Base-by-base conservation (phyloP, 768 basidiomycete genomes). In the Glaciozyma antarctica region DNA sequence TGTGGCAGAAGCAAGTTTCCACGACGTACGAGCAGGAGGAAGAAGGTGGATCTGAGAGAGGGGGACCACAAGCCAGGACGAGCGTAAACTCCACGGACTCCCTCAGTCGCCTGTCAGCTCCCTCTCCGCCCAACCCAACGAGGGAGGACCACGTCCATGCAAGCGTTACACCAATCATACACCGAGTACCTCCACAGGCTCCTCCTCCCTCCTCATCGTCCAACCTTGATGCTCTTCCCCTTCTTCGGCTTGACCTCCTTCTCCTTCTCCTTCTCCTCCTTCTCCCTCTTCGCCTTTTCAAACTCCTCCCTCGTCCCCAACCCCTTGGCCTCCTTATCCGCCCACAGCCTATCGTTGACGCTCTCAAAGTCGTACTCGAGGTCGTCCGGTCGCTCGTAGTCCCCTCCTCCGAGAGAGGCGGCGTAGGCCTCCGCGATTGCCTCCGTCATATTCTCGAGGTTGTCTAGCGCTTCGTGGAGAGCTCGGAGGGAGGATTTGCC, bases 401-500 rank as follows among this genome's bases (percentile, higher is more conserved):
- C 67, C 26, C 65, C 70, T 1, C 13, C n/a, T 13, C 48, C 63
- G 34, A 73, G 60, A 22, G 70, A 54, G 5, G 52, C 68, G 28
- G 64, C 47, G 68, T 73, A 74, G 61, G 64, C 41, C 8, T 67
- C 63, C 24, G 59, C 60, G 45, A 74, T 62, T 24, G 56, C 55
- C 13, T 45, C 41, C 30, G 68, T 57, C 49, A 73, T 38, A 41
- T 41, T 34, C 30, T 74, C 73, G 63, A 73, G 54, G 58, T 74
- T 68, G 64, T 70, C 60, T 13, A 73, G 61, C 48, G 73, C 73
- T 30, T 62, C 52, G 41, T 58, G 32, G 2, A 72, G 59, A 9
- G 72, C 72, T 5, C 58, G 64, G 45, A 58, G 44, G 0, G 94
- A 90, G 5, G 92, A 94, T n/a, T 88, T 80, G 45, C 85, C 82